These are phyloP conservation scores for Clarireedia paspali DNA, from an alignment of 2,329 filamentous ascomycete genomes.

Conservation along the genomic window DNA sequence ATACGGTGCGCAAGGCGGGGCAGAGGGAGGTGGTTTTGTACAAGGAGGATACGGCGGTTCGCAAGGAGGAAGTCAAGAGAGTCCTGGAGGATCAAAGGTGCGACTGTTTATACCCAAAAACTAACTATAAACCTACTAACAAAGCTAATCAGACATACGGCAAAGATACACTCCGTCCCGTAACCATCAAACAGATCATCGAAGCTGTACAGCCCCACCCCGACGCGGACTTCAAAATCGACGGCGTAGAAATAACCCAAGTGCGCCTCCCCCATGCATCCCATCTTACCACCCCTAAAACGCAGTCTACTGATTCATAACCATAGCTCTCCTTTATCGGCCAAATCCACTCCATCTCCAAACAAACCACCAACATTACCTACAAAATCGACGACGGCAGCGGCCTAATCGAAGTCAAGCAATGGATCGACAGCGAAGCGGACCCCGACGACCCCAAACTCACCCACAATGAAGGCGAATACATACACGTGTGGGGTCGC, in stretches of 20 bases:
- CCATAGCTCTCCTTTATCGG: constrained; percentile 74
- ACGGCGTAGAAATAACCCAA: constrained; percentile 62
- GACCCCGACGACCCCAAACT: constrained; percentile 38
- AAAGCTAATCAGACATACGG: constrained; percentile 39
- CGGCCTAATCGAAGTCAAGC: constrained; percentile 82
- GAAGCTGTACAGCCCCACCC: constrained; percentile 72
- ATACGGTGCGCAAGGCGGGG: constrained; percentile 45
- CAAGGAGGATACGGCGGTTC: constrained; percentile 38
- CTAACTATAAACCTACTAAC: neutral
- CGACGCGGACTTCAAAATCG: constrained; percentile 74
- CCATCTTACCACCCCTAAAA: too few species aligned
- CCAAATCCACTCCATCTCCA: constrained; percentile 78
- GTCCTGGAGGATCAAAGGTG: constrained; percentile 40
- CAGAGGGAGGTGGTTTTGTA: constrained; percentile 56
- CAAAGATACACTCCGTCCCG: constrained; percentile 83
- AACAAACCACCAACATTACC: constrained; percentile 84
- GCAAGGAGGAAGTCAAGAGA: constrained; percentile 49
- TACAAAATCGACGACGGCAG: constrained; percentile 96
- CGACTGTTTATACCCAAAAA: neutral
- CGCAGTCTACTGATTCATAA: constrained; percentile 1
- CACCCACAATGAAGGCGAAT: constrained; percentile 60
- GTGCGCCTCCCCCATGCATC: constrained; percentile 27
- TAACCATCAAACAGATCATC: constrained; percentile 91
- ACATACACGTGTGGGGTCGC: constrained; percentile 79
- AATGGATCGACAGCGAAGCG: constrained; percentile 55